Evolutionary conservation across 192 early-diverging fungal genomes (phyloP).

Genomic region (Coemansia aciculifera): DNA sequence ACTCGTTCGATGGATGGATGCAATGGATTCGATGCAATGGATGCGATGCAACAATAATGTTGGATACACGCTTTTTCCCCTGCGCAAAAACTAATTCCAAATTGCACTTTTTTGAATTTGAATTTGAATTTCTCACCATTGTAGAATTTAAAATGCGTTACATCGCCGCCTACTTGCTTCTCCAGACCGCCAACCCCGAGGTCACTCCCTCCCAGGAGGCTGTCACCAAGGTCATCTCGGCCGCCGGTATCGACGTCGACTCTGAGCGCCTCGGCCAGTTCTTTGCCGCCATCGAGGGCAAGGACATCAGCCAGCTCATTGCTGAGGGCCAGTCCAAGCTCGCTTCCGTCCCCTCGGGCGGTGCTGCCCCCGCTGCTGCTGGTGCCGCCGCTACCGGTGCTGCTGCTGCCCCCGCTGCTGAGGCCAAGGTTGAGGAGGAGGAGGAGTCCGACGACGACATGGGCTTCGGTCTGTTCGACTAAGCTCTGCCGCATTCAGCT

Average conservation of each 20-base stretch:
- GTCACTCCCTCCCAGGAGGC: slow-evolving; percentile 73
- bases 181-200: slow-evolving; percentile 82
- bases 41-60: background rate
- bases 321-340: slow-evolving; percentile 91
- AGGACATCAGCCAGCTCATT: slow-evolving; percentile 90
- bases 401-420: slow-evolving; percentile 66
- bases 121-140: background rate
- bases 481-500: slow-evolving; percentile 43
- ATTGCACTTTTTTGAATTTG: background rate
- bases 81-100: background rate
- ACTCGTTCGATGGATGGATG: background rate
- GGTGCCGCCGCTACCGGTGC: slow-evolving; percentile 67
- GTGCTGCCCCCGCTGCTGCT: slow-evolving; percentile 68
- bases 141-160: slow-evolving; percentile 83
- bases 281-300: slow-evolving; percentile 81
- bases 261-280: slow-evolving; percentile 74
- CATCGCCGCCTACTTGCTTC: slow-evolving; percentile 97
- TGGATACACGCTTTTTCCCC: background rate
- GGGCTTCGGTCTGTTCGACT: slow-evolving; percentile 98
- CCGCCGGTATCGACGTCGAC: slow-evolving; percentile 94
- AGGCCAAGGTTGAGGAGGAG: slow-evolving; percentile 66
- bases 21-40: slow-evolving; percentile 23
- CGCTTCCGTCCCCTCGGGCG: slow-evolving; percentile 90
- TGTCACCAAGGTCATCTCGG: slow-evolving; percentile 78
- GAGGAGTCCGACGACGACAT: slow-evolving; percentile 94